phyloP scores from a whole-genome alignment of 2,329 filamentous ascomycete species.

The Cladophialophora carrionii region DNA sequence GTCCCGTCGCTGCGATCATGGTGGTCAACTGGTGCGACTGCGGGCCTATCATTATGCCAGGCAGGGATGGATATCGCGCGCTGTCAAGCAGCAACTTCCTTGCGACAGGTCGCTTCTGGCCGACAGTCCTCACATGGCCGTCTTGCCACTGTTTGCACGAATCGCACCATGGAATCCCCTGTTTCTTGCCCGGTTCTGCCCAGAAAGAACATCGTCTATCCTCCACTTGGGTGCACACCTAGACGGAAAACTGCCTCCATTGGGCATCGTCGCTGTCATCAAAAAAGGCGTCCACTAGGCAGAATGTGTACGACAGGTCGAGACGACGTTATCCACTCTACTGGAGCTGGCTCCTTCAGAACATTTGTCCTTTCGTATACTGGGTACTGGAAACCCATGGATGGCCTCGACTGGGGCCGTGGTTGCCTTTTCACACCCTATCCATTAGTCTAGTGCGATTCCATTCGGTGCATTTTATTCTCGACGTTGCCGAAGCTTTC shows the following conservation, averaged over 20 bases:
- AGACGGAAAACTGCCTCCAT: not conserved
- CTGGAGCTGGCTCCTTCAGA: not conserved
- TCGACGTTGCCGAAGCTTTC: not conserved
- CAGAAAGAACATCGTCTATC: not conserved
- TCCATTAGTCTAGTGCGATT: not conserved
- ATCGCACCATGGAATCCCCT: not conserved
- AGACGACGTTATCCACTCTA: not conserved
- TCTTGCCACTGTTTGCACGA: not conserved
- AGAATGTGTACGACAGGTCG: not conserved
- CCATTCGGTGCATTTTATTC: not conserved
- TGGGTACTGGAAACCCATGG: not conserved
- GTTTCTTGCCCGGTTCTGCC: not conserved
- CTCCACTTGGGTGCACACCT: not conserved
- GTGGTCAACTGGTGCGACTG: not conserved
- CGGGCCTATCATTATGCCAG: not conserved
- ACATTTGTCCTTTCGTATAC: not conserved
- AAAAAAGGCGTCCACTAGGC: slow-evolving; percentile 5
- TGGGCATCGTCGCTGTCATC: not conserved
- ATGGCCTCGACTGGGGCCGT: not conserved
- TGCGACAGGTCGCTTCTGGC: not conserved
- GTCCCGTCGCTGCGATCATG: not conserved
- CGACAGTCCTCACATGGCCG: not conserved
- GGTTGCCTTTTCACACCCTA: not conserved
- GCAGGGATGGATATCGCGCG: not conserved
- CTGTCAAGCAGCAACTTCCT: not conserved